phyloP scores from a whole-genome alignment of 352 stramenopile species.

The Phytophthora sansomeana region DNA sequence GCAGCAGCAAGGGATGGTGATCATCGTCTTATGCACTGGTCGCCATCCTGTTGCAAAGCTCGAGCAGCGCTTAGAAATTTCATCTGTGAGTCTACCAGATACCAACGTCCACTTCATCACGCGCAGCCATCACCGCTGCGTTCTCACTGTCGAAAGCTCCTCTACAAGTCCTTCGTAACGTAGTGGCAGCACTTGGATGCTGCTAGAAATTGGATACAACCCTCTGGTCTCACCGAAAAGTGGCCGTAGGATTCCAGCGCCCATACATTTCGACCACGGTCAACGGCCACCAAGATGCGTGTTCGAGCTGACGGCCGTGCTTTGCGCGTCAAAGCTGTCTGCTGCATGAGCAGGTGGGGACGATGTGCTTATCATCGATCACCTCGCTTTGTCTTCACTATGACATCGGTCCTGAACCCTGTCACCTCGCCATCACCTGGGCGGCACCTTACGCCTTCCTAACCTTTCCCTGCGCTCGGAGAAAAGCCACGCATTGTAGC shows the following conservation, averaged over 20 bases:
- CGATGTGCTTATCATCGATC: conserved; percentile 19
- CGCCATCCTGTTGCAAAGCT: conserved; percentile 10
- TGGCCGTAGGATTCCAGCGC: neutral
- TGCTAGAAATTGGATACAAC: neutral
- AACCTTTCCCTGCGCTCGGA: conserved; percentile 24
- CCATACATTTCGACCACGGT: neutral
- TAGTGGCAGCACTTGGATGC: neutral
- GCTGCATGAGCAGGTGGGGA: conserved; percentile 26
- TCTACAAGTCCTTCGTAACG: conserved; percentile 1
- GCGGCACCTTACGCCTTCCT: conserved; percentile 7
- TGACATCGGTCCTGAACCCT: too few relatives aligned
- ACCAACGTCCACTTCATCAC: neutral
- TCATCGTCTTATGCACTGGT: conserved; percentile 12
- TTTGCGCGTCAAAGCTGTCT: conserved; percentile 3
- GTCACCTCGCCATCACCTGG: conserved; percentile 19
- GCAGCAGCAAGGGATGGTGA: conserved; percentile 16
- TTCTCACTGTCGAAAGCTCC: neutral
- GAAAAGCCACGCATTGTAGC: conserved; percentile 28
- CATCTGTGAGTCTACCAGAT: neutral
- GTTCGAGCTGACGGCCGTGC: too few relatives aligned
- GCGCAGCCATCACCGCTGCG: conserved; percentile 1
- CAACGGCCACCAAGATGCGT: too few relatives aligned
- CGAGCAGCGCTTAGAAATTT: neutral
- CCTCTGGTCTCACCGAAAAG: conserved; percentile 22
- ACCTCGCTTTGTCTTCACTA: conserved; percentile 10